phyloP scores from a whole-genome alignment of 2,329 filamentous ascomycete genomes.

The Blastomyces parvus region DNA sequence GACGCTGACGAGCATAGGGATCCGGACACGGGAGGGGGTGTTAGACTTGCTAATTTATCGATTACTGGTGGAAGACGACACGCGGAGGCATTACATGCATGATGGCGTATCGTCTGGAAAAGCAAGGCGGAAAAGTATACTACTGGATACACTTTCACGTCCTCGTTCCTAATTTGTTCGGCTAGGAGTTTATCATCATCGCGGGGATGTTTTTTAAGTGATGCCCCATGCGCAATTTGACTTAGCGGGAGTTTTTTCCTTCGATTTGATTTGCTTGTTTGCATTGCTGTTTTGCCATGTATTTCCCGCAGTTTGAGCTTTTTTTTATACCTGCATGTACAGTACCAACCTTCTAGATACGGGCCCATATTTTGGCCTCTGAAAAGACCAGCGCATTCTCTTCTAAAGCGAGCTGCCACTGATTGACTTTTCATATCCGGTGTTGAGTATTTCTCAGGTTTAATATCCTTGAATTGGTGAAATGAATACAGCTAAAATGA shows the following conservation, averaged over 20 bases:
- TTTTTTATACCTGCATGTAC: background rate
- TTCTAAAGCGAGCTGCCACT: background rate
- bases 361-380: background rate
- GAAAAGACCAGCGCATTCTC: background rate
- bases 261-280: background rate
- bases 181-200: background rate
- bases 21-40: background rate
- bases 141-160: background rate
- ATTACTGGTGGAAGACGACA: background rate
- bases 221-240: background rate
- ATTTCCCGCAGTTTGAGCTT: background rate
- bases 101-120: background rate
- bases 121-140: background rate
- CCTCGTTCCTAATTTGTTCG: background rate
- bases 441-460: too few relatives aligned
- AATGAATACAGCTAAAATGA: background rate
- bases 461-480: background rate
- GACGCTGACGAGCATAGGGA: background rate
- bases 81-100: background rate
- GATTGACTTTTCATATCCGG: too few relatives aligned
- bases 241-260: slow-evolving; percentile 14
- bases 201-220: background rate
- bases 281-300: background rate
- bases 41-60: background rate
- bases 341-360: background rate